Conservation (phyloP, 2,329 filamentous ascomycete species). For the Pseudogymnoascus sp. region DNA sequence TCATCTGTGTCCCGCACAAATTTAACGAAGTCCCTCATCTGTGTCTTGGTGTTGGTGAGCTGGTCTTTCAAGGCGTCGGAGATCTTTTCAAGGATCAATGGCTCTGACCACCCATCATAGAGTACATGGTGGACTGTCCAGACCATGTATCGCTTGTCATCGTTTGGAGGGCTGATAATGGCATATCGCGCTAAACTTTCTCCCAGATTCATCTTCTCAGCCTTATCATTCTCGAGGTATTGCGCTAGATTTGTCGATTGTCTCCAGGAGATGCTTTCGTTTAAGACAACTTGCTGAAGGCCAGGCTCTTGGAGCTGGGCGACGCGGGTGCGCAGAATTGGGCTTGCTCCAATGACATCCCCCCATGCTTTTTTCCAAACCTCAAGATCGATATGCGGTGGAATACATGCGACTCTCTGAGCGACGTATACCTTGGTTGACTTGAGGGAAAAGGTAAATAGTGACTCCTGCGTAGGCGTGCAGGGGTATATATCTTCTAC, state of each 20-base stretch:
- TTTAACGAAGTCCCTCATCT: slow-evolving; percentile 41
- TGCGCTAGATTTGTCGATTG: slow-evolving; percentile 17
- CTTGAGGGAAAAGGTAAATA: slow-evolving; percentile 30
- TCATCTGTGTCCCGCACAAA: slow-evolving; percentile 37
- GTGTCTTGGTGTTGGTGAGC: slow-evolving; percentile 20
- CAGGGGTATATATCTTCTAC: slow-evolving; percentile 35
- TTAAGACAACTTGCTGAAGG: slow-evolving; percentile 20
- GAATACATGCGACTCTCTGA: slow-evolving; percentile 21
- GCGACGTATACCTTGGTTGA: slow-evolving; percentile 29
- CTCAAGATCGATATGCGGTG: slow-evolving; percentile 18
- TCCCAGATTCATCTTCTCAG: slow-evolving; percentile 23
- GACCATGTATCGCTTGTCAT: slow-evolving; percentile 35
- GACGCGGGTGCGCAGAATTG: slow-evolving; percentile 31
- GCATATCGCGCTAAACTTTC: slow-evolving; percentile 19
- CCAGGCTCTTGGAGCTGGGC: slow-evolving; percentile 24
- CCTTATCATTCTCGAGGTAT: slow-evolving; percentile 17
- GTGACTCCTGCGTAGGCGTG: slow-evolving; percentile 31
- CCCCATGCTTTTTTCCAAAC: slow-evolving; percentile 26
- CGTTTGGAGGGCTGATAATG: slow-evolving; percentile 13
- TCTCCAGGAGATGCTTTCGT: slow-evolving; percentile 18
- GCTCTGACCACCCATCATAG: slow-evolving; percentile 46
- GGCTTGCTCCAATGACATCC: slow-evolving; percentile 18
- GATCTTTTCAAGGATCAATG: slow-evolving; percentile 25
- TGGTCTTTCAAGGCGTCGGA: slow-evolving; percentile 17
- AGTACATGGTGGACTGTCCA: slow-evolving; percentile 47